Evolutionary conservation across 805 yeast species (phyloP), one percentile per base, ranked within the genome.

Genomic region (Diddensiella transvaalensis): DNA sequence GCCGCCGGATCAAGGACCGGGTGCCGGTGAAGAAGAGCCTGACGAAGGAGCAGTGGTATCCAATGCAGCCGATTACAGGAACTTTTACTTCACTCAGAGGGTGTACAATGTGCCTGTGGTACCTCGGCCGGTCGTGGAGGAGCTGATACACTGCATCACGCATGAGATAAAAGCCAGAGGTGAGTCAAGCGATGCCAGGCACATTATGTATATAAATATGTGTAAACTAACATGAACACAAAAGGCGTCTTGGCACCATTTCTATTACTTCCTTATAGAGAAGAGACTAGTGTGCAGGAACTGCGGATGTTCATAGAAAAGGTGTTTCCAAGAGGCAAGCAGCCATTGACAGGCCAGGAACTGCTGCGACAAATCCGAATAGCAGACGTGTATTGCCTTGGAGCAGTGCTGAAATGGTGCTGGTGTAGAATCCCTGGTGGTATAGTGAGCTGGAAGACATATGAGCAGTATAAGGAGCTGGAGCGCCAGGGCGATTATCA

Each of bases 401-500:
- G 85, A 32, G 77, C 87, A 48, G 83, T 83, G 1, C 70, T 89
- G 50, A 88, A 87, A 62, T 89, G 86, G 67, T 71, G 87, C 40
- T 89, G 97, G 97, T 79, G 90, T 51, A 72, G 97, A 50, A 66
- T 90, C 18, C 83, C 82, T 48, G 77, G 79, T 51, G 87, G 89
- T 55, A 74, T 89, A 24, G 80, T 89, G 39, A 93, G 96, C 0
- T 88, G 96, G 95, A 84, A 82, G 47, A 80, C 87, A 0, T 89
- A 89, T 64, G 71, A 80, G 22, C 79, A 82, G 48, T 89, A 84
- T 63, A 70, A 76, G 19, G 69, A 77, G 43, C 96, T 88, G 61
- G 54, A 57, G 38, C 72, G 72, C 35, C 82, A 80, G 47, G 78
- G 80, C 1, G 78, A 79, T 4, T 86, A 72, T 60, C 89, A 93